Evolutionary conservation across 495 filamentous ascomycete species (phyloP).

Genomic region (Corynascus novoguineensis): DNA sequence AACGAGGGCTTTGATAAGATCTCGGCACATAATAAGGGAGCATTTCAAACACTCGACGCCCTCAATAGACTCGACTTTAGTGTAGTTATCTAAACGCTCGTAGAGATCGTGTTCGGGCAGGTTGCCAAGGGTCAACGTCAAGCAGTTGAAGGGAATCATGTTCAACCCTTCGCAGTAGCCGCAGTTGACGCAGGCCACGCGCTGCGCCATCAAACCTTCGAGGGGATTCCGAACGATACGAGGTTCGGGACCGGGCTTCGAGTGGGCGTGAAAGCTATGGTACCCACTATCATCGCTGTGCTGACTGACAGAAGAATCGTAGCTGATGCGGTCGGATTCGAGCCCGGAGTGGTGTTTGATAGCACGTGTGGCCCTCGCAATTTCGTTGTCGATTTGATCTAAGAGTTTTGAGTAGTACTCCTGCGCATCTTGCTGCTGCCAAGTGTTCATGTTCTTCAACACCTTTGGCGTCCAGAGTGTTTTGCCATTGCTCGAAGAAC

Average conservation of each 20-base stretch:
- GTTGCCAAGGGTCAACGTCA: constrained; percentile 73
- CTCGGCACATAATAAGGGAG: constrained; percentile 56
- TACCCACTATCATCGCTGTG: constrained; percentile 48
- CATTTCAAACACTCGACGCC: constrained; percentile 91
- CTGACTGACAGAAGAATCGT: constrained; percentile 38
- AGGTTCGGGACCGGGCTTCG: constrained; percentile 23
- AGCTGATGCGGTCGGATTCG: constrained; percentile 24
- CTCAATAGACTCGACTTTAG: constrained; percentile 73
- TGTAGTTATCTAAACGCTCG: constrained; percentile 79
- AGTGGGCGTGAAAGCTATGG: constrained; percentile 30
- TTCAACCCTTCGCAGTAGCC: constrained; percentile 81
- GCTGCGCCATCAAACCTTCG: constrained; percentile 81
- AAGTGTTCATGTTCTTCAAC: constrained; percentile 82
- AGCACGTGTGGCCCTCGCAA: constrained; percentile 43
- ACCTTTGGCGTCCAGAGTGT: constrained; percentile 71
- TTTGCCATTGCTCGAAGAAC: constrained; percentile 58
- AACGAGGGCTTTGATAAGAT: constrained; percentile 35
- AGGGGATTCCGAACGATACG: constrained; percentile 53
- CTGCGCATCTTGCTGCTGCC: constrained; percentile 97
- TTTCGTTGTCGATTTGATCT: constrained; percentile 78
- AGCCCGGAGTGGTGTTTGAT: constrained; percentile 35
- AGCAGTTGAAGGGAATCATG: constrained; percentile 86
- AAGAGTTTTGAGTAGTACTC: constrained; percentile 92
- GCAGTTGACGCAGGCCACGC: constrained; percentile 82
- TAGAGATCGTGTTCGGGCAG: constrained; percentile 55